phyloP scores from a whole-genome alignment of 139 green algal genomes.

The Volvox reticuliferus region DNA sequence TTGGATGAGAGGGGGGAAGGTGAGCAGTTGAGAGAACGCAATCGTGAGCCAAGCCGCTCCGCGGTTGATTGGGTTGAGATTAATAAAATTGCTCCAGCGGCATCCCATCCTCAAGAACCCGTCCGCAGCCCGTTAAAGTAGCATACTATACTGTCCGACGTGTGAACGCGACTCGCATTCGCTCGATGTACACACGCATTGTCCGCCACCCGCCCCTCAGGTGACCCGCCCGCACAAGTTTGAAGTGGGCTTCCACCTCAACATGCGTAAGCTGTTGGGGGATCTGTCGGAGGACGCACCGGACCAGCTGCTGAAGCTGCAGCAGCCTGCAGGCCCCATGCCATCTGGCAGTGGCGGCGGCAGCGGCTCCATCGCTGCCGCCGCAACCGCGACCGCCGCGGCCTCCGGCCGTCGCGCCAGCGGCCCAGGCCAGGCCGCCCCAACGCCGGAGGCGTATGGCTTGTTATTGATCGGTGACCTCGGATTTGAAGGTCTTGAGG shows the following conservation, averaged over 20 bases:
- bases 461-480: conserved; percentile 16
- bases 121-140: too few relatives aligned
- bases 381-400: not conserved
- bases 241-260: conserved; percentile 39
- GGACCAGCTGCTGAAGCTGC: conserved; percentile 21
- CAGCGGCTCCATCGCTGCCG: not conserved
- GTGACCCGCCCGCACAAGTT: not conserved
- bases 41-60: too few relatives aligned
- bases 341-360: not conserved
- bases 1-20: too few relatives aligned
- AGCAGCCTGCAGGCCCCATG: conserved; percentile 27
- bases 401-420: not conserved
- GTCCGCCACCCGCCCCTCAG: not conserved
- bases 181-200: too few relatives aligned
- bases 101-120: too few relatives aligned
- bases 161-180: too few relatives aligned
- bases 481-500: not conserved
- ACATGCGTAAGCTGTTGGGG: conserved; percentile 39
- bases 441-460: not conserved
- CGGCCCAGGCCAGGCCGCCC: too few relatives aligned
- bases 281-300: conserved; percentile 30
- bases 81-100: too few relatives aligned
- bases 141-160: too few relatives aligned
- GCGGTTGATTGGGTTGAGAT: too few relatives aligned
- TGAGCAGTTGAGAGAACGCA: too few relatives aligned